These are phyloP conservation scores for Boechera divaricarpa DNA, from an alignment of 345 rosid genomes.

Conservation along the genomic window DNA sequence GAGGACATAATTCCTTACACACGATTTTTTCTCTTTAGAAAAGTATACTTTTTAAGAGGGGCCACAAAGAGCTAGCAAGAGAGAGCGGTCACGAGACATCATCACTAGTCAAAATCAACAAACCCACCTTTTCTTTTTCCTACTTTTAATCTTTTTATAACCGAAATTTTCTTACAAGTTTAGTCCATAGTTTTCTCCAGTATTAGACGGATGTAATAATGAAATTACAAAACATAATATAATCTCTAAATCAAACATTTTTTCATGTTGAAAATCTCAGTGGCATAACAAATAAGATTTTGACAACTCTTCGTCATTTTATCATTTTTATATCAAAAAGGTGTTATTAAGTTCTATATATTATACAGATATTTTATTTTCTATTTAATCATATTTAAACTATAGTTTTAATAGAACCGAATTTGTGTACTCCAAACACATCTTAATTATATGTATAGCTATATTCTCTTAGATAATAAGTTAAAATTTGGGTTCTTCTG, in stretches of 20 bases:
- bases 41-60: constrained; percentile 36
- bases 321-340: not conserved
- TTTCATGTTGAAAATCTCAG: not conserved
- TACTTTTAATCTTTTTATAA: constrained; percentile 33
- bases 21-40: constrained; percentile 30
- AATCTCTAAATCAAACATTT: constrained; percentile 1
- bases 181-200: constrained; percentile 23
- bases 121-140: constrained; percentile 38
- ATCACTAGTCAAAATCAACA: constrained; percentile 49
- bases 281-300: not conserved
- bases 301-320: not conserved
- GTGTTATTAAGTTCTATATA: not conserved
- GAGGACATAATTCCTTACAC: constrained; percentile 43
- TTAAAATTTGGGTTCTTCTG: constrained; percentile 33
- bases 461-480: constrained; percentile 35
- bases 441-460: not conserved
- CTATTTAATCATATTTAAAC: not conserved
- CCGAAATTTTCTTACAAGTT: constrained; percentile 16
- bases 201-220: constrained; percentile 7
- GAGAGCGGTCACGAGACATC: constrained; percentile 49
- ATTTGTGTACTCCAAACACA: not conserved
- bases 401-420: not conserved
- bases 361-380: not conserved
- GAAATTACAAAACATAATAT: constrained; percentile 11
- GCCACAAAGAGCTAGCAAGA: constrained; percentile 42